Base-by-base conservation (phyloP, 2,329 filamentous ascomycete genomes). In the Chaetomiaceae sp. region DNA sequence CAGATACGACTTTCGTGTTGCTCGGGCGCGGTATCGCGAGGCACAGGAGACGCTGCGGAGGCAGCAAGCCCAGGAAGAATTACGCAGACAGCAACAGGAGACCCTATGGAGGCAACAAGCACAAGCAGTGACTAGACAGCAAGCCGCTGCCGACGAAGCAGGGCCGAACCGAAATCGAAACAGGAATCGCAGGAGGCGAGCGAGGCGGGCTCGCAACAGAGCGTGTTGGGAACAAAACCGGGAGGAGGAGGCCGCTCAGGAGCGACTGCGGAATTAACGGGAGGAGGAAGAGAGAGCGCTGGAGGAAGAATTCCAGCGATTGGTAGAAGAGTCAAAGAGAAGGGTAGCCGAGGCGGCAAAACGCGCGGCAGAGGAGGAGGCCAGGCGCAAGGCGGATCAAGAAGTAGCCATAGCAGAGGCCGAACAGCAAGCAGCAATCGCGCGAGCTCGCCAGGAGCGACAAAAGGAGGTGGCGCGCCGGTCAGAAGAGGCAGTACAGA, bases 1-100 rank as follows among this genome's bases (percentile, higher is more conserved):
- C 10, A 20, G 6, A 33, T 48, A 48, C 30, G 40, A 48, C 15
- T 30, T 48, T 6, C 33, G 32, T 33, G 3, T 22, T 9, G 29
- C 30, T 15, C 40, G 46, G 46, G 29, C 29, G 7, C 29, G 15
- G 29, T 32, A 32, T 14, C 29, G 29, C 12, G 14, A 32, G n/a
- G 3, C 6, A n/a, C 29, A 32, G 29, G 29, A 14, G 12, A n/a
- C 12, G 15, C 2, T 32, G 3, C 29, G 14, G 12, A 11, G 7
- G n/a, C n/a, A 14, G 12, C 29, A 32, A 7, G 12, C 14, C 12
- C 29, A 32, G 14, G 3, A 14, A 32, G 29, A 6, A n/a, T 11
- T 14, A 24, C 22, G 6, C 9, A 24, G 6, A 5, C 22, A 24
- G 22, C 6, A n/a, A n/a, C n/a, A 24, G 22, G 22, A 24, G 22